These are phyloP conservation scores for Neurospora sublineolata DNA, from an alignment of 495 filamentous ascomycete species.

Conservation along the genomic window DNA sequence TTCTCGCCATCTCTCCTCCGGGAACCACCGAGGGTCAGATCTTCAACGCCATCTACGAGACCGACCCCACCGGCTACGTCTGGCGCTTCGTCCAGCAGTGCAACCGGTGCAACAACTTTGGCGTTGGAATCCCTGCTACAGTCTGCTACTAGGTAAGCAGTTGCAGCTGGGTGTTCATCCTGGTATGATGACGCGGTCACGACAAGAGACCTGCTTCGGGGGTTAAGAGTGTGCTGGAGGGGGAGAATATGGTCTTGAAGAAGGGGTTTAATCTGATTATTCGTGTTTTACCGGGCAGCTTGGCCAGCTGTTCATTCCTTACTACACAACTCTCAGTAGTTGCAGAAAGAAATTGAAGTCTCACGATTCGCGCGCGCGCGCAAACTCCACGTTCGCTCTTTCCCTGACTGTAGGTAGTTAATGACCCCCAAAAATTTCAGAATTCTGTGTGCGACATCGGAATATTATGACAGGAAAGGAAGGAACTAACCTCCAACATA, in stretches of 20 bases:
- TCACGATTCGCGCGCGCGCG: background rate
- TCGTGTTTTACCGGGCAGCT: background rate
- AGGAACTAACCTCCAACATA: background rate
- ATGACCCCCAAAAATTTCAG: background rate
- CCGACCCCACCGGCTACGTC: background rate
- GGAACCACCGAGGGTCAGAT: background rate
- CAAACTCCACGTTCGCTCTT: background rate
- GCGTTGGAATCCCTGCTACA: background rate
- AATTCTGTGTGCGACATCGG: background rate
- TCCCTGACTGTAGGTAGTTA: background rate
- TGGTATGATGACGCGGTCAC: too few relatives aligned
- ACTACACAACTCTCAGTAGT: background rate
- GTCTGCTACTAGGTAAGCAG: background rate
- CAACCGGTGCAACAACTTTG: background rate
- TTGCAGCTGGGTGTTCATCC: background rate
- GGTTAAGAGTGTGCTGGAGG: too few relatives aligned
- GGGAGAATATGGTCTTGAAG: background rate
- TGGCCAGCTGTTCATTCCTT: background rate
- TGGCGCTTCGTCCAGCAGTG: background rate
- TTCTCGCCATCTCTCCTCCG: background rate
- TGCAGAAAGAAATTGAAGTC: background rate
- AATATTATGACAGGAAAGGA: background rate
- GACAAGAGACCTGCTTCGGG: too few relatives aligned
- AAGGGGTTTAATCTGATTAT: background rate
- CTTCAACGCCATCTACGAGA: slow-evolving; percentile 5